Evolutionary conservation across 2,329 filamentous ascomycete genomes (phyloP).

Genomic region (Lecanicillium sp.): DNA sequence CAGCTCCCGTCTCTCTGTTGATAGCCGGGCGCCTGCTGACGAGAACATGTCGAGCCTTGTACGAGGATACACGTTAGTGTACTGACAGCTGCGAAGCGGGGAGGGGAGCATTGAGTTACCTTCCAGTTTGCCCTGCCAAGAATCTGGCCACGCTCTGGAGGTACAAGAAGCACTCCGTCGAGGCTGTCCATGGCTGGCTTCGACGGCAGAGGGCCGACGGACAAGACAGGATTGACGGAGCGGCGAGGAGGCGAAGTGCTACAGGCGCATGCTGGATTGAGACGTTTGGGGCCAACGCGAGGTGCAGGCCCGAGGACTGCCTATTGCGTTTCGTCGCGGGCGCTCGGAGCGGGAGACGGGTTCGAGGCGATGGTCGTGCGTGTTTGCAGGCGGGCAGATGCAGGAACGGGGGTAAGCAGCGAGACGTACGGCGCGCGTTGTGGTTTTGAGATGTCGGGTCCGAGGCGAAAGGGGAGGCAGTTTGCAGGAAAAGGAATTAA

Average conservation of each 20-base stretch:
- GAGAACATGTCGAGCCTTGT: constrained; percentile 51
- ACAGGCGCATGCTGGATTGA: constrained; percentile 7
- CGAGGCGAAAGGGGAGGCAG: too few species aligned
- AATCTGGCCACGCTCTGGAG: constrained; percentile 43
- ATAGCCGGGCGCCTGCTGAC: constrained; percentile 33
- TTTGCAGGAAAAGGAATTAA: too few species aligned
- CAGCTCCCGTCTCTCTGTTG: constrained; percentile 21
- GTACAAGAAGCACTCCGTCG: constrained; percentile 41
- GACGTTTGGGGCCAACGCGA: too few species aligned
- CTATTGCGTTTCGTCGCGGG: too few species aligned
- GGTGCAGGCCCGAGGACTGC: too few species aligned
- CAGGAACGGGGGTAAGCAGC: too few species aligned
- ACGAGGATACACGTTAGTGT: constrained; percentile 1
- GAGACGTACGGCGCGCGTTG: too few species aligned
- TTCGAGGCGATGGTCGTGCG: too few species aligned
- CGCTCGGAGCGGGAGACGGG: too few species aligned
- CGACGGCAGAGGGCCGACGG: neutral
- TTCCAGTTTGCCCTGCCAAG: constrained; percentile 45
- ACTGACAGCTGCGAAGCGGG: constrained; percentile 12
- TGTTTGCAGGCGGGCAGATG: too few species aligned
- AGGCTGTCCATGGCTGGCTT: constrained; percentile 26
- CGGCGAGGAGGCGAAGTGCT: constrained; percentile 6
- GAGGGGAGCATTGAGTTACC: constrained; percentile 27
- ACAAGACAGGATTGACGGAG: constrained; percentile 2
- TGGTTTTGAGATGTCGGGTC: too few species aligned